Conservation (phyloP, 805 yeast genomes). For the Saccharomycopsis schoenii region DNA sequence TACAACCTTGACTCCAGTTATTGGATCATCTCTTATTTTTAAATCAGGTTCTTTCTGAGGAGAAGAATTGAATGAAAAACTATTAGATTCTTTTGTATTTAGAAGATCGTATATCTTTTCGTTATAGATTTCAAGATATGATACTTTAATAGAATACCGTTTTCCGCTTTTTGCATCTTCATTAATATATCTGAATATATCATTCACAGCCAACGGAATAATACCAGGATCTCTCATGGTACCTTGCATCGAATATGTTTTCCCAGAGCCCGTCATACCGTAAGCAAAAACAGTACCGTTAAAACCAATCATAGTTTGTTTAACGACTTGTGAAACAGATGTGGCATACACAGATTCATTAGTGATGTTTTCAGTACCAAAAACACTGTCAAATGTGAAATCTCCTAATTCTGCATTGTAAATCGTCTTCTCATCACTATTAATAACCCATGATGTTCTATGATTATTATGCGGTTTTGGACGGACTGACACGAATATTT, state of each 20-base stretch:
- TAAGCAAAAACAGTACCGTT: constrained; percentile 89
- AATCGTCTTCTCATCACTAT: constrained; percentile 30
- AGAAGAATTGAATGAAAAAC: neutral
- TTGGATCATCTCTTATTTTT: constrained; percentile 67
- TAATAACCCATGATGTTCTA: constrained; percentile 18
- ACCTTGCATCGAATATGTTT: constrained; percentile 83
- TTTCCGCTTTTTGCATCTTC: constrained; percentile 21
- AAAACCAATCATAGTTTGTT: constrained; percentile 57
- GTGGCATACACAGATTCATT: constrained; percentile 54
- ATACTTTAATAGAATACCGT: constrained; percentile 42
- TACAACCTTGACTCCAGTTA: constrained; percentile 60
- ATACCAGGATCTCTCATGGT: constrained; percentile 53
- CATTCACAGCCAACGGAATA: constrained; percentile 55
- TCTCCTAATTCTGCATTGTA: constrained; percentile 28
- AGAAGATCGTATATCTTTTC: constrained; percentile 77
- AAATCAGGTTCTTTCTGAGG: constrained; percentile 37
- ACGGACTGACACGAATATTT: constrained; percentile 67
- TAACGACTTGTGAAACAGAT: constrained; percentile 44
- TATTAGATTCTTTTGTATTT: constrained; percentile 8
- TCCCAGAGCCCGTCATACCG: constrained; percentile 93
- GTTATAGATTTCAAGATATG: constrained; percentile 81
- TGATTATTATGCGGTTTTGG: constrained; percentile 46
- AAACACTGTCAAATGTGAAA: constrained; percentile 73
- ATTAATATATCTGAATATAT: constrained; percentile 41
- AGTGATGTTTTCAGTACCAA: constrained; percentile 37